Percentiles rank a stretch among this genome's conserved stretches.
These are phyloP conservation scores for Plasmodium gonderi DNA, from an alignment of 169 alveolate genomes.

Conservation along the genomic window DNA sequence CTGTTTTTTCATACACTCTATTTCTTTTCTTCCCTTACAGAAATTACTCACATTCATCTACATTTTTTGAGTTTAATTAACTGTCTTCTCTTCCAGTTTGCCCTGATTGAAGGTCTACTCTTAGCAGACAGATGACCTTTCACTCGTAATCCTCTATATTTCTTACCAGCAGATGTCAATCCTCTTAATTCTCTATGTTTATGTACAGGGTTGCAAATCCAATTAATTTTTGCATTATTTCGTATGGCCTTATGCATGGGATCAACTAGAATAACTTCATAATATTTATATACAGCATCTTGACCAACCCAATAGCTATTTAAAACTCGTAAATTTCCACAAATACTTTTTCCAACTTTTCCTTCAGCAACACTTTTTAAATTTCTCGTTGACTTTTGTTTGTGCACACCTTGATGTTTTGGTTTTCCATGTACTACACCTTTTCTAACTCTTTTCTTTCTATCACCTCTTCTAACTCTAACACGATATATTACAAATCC, in stretches of 20 bases:
- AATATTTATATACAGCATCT: slow-evolving; percentile 99
- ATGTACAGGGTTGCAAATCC: slow-evolving; percentile 97
- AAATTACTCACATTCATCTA: slow-evolving; percentile 87
- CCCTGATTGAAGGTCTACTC: slow-evolving; percentile 96
- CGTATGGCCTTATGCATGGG: slow-evolving; percentile 98
- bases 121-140: slow-evolving; percentile 96
- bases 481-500: slow-evolving; percentile 99
- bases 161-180: slow-evolving; percentile 93
- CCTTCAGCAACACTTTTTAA: slow-evolving; percentile 98
- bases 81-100: slow-evolving; percentile 96
- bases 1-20: neutral
- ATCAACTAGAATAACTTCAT: slow-evolving; percentile 98
- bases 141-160: slow-evolving; percentile 90
- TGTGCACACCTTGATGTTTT: slow-evolving; percentile 96
- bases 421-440: slow-evolving; percentile 99
- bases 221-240: slow-evolving; percentile 98
- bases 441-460: slow-evolving; percentile 98
- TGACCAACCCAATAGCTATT: slow-evolving; percentile 99
- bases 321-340: slow-evolving; percentile 97
- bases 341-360: slow-evolving; percentile 96
- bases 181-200: slow-evolving; percentile 99
- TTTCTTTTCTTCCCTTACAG: neutral
- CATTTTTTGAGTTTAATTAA: slow-evolving; percentile 94
- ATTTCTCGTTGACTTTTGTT: slow-evolving; percentile 96
- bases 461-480: slow-evolving; percentile 99